Evolutionary conservation across 257 asterid genomes (phyloP).

Genomic region (Fraxinus excelsior): DNA sequence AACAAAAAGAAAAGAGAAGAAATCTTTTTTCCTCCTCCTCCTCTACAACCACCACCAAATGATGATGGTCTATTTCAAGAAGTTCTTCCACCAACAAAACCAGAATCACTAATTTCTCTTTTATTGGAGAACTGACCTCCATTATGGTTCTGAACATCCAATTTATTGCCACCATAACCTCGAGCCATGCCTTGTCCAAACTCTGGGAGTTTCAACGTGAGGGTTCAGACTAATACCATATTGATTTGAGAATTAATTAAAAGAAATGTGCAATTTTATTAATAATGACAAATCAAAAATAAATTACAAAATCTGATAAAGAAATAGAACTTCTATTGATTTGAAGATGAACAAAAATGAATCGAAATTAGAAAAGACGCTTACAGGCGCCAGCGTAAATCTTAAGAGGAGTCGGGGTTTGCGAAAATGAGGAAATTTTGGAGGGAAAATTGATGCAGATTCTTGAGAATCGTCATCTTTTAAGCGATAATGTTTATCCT

Average conservation of each 20-base stretch:
- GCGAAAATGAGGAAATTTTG: conserved; percentile 14
- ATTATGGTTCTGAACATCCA: conserved; percentile 48
- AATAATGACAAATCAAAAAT: background rate
- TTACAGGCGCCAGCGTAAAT: background rate
- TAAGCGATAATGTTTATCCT: background rate
- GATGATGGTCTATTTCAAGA: conserved; percentile 21
- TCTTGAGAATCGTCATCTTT: background rate
- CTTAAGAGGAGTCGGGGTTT: conserved; percentile 6
- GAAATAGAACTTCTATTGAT: background rate
- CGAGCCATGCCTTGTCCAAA: conserved; percentile 52
- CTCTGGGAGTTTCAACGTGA: conserved; percentile 40
- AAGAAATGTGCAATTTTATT: background rate
- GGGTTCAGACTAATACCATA: conserved; percentile 48
- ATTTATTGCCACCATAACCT: conserved; percentile 42
- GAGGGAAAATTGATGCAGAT: conserved; percentile 32
- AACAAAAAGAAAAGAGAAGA: no score
- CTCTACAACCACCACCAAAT: no score
- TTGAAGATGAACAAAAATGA: background rate
- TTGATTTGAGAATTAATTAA: conserved; percentile 5
- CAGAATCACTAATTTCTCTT: conserved; percentile 9
- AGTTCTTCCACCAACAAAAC: conserved; percentile 51
- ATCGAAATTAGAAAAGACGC: conserved; percentile 5
- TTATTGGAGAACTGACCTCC: conserved; percentile 55
- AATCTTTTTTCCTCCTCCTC: no score
- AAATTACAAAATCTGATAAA: background rate